Base-by-base conservation (phyloP, 176 grass and related monocot species). In the Ampelocalamus luodianensis region DNA sequence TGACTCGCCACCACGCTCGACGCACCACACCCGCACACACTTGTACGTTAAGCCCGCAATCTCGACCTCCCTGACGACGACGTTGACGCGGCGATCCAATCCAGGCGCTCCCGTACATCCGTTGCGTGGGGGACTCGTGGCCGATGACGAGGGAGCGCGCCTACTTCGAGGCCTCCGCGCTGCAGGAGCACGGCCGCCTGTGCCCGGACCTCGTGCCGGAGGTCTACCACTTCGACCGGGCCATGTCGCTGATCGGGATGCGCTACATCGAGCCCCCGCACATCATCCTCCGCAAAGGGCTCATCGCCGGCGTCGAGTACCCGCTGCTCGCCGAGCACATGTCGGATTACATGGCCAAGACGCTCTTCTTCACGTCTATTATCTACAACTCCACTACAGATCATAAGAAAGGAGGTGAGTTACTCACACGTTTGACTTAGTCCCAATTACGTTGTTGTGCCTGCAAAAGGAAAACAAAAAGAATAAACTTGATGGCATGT, bases 271-370 rank as follows among this genome's bases (percentile, higher is more conserved):
- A 85, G 79, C 91, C 93, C 0, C 93, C 96, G 34, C 96, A 96
- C 80, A 92, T 99, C 78, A 96, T 96, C 85, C 83, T 99, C 63
- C 92, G 96, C 61, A 99, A 99, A 81, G 93, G 96, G n/a, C 90
- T 99, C 64, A 88, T 96, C 74, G 89, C 93, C 81, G 96, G 93
- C 64, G 86, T 92, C 78, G 65, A 91, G 70, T 99, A 99, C 85
- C 96, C 96, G 53, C 74, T 88, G 59, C 89, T 99, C 45, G 90
- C 96, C 39, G 74, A 94, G n/a, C 93, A 99, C 54, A 89, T 96
- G 90, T 83, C 96, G 0, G 90, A 94, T 37, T 92, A 84, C 79
- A 94, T 96, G 85, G 86, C 93, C 61, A 96, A 90, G 80, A 96
- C 93, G 26, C 91, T 99, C 38, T 95, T 99, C 82, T 99, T 95